phyloP scores from a whole-genome alignment of 805 yeast species.

The Millerago galiae region DNA sequence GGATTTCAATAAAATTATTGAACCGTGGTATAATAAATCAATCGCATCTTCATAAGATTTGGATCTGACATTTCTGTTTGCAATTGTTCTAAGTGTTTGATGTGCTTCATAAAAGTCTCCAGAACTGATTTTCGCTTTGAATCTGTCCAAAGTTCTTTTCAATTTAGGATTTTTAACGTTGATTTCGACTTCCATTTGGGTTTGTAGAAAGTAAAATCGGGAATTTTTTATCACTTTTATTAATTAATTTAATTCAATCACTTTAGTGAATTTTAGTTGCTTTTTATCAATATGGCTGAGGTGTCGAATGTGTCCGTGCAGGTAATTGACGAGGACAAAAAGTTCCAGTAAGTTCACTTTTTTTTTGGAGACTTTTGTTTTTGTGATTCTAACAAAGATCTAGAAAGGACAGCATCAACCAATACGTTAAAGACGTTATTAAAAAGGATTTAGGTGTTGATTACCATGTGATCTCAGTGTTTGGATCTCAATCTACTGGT shows the following conservation, averaged over 20 bases:
- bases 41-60: constrained; percentile 65
- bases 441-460: constrained; percentile 49
- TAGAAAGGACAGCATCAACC: constrained; percentile 8
- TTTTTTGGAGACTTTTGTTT: neutral
- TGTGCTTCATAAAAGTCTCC: constrained; percentile 93
- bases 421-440: constrained; percentile 30
- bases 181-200: constrained; percentile 9
- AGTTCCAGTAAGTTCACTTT: constrained; percentile 29
- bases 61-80: constrained; percentile 71
- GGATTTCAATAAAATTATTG: constrained; percentile 59
- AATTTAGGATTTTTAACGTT: constrained; percentile 33
- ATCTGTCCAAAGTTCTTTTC: constrained; percentile 55
- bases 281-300: no score
- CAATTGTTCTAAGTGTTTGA: constrained; percentile 86
- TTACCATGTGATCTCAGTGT: constrained; percentile 90
- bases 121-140: constrained; percentile 57
- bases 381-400: neutral
- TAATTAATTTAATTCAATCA: neutral
- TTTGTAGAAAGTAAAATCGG: neutral
- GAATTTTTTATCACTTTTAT: neutral
- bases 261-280: no score
- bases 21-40: constrained; percentile 66
- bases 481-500: constrained; percentile 96
- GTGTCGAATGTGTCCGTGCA: constrained; percentile 34
- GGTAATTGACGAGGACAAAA: constrained; percentile 46